These are phyloP conservation scores for Amanita exitialis DNA, from an alignment of 768 basidiomycete genomes.

Conservation along the genomic window DNA sequence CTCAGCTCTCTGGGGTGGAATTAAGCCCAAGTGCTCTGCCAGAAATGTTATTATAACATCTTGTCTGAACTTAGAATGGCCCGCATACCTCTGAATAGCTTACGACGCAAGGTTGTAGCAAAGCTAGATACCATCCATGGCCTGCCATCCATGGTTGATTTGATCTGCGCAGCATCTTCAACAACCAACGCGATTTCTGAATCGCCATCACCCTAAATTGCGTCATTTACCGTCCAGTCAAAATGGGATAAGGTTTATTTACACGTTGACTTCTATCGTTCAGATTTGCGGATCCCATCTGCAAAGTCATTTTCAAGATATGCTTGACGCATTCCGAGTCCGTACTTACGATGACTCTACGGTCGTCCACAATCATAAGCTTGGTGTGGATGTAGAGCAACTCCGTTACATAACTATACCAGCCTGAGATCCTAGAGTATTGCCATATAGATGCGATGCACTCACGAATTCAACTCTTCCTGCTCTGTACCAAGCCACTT, in stretches of 20 bases:
- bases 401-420: slow-evolving; percentile 67
- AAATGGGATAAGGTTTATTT: slow-evolving; percentile 2
- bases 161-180: slow-evolving; percentile 77
- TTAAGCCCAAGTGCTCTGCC: slow-evolving; percentile 80
- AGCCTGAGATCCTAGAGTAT: slow-evolving; percentile 8
- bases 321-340: neutral
- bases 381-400: slow-evolving; percentile 79
- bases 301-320: neutral
- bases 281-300: slow-evolving; percentile 93
- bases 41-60: slow-evolving; percentile 1
- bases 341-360: slow-evolving; percentile 68
- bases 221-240: slow-evolving; percentile 1
- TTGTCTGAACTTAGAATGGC: neutral
- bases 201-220: slow-evolving; percentile 72
- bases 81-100: slow-evolving; percentile 63
- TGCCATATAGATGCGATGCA: slow-evolving; percentile 15
- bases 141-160: slow-evolving; percentile 69
- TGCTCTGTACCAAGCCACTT: slow-evolving; percentile 76
- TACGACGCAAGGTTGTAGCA: slow-evolving; percentile 74
- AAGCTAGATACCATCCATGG: slow-evolving; percentile 68
- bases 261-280: slow-evolving; percentile 83
- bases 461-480: slow-evolving; percentile 75
- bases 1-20: slow-evolving; percentile 55
- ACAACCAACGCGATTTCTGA: slow-evolving; percentile 92
- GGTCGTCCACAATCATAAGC: slow-evolving; percentile 92